phyloP scores from a whole-genome alignment of 2,329 filamentous ascomycete genomes.

The Botrytis aclada region DNA sequence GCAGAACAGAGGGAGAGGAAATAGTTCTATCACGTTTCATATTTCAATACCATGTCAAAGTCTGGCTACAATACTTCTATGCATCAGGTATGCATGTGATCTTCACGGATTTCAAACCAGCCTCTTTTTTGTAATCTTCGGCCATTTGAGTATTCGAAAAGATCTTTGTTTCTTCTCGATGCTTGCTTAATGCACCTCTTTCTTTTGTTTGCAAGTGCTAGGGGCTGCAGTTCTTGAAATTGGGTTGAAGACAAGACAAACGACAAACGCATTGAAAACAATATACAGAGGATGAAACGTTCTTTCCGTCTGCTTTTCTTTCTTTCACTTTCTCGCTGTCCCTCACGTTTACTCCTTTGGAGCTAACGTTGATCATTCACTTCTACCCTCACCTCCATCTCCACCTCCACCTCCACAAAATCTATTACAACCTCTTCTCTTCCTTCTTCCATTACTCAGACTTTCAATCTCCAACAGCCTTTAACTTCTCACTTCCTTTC shows the following conservation, averaged over 20 bases:
- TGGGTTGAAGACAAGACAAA: background rate
- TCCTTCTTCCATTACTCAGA: background rate
- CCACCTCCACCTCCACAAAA: background rate
- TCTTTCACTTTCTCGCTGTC: background rate
- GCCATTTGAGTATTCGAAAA: background rate
- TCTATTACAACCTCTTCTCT: background rate
- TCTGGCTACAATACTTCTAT: background rate
- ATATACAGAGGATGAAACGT: background rate
- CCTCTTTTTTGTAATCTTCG: background rate
- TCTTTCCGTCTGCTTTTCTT: background rate
- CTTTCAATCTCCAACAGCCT: background rate
- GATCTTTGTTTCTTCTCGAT: background rate
- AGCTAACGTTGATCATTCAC: background rate
- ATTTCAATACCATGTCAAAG: background rate
- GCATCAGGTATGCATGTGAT: background rate
- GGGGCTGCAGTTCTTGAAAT: background rate
- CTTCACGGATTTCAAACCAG: background rate
- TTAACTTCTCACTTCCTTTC: background rate
- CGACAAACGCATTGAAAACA: background rate
- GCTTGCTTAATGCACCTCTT: background rate
- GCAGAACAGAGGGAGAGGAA: background rate
- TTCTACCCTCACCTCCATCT: background rate
- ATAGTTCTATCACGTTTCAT: background rate
- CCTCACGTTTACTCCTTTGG: background rate
- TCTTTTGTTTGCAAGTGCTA: background rate